Evolutionary conservation across 805 yeast species (phyloP).

Genomic region (Yarrowia sp.): DNA sequence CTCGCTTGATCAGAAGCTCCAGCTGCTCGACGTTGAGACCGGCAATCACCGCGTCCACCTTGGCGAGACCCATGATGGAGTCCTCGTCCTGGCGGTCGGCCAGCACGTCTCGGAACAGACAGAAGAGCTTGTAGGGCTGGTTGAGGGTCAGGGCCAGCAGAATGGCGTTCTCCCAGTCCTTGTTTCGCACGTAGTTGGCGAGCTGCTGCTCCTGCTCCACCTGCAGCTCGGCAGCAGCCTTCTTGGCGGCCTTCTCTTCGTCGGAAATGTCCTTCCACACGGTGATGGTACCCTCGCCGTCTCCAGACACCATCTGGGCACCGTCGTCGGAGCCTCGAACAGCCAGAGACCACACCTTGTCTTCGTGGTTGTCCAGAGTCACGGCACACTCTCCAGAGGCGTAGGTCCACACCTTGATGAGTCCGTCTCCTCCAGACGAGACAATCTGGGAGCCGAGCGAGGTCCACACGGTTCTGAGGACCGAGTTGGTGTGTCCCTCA

Average conservation of each 20-base stretch:
- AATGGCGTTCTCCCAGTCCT: constrained; percentile 90
- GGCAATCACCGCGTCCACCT: constrained; percentile 69
- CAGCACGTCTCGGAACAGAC: constrained; percentile 71
- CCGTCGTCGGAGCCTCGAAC: constrained; percentile 71
- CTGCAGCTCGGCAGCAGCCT: constrained; percentile 59
- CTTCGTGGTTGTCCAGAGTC: constrained; percentile 89
- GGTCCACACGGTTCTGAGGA: constrained; percentile 78
- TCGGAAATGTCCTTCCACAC: constrained; percentile 90
- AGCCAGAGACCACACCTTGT: constrained; percentile 92
- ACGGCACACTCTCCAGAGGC: constrained; percentile 77
- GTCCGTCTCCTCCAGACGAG: constrained; percentile 91
- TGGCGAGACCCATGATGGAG: constrained; percentile 62
- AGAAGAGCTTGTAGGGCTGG: constrained; percentile 87
- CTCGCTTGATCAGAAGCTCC: constrained; percentile 66
- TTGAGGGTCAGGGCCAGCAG: constrained; percentile 82
- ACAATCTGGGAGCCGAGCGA: constrained; percentile 69
- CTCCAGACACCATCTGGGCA: constrained; percentile 77
- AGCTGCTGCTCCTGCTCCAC: constrained; percentile 91
- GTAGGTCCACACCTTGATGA: constrained; percentile 88
- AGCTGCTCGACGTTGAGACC: constrained; percentile 66
- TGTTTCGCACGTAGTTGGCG: constrained; percentile 70
- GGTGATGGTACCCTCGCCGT: constrained; percentile 91
- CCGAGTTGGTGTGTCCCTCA: constrained; percentile 94
- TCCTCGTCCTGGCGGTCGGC: constrained; percentile 55
- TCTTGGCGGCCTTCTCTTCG: constrained; percentile 63